Conservation (phyloP, 176 grass and related monocot species). For the Triticum urartu region DNA sequence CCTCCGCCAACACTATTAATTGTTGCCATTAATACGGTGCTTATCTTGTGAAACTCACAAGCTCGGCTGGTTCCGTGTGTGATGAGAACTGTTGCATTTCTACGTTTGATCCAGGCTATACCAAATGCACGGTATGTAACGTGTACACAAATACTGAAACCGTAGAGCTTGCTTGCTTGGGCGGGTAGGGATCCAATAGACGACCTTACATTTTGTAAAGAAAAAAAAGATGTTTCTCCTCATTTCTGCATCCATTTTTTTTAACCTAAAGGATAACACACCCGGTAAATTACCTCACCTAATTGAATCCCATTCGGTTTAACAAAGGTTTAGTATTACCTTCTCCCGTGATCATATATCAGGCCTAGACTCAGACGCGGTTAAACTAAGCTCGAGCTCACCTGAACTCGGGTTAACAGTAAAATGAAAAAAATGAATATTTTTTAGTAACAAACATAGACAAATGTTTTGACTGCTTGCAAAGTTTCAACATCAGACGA, state of each 20-base stretch:
- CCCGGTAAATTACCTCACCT: too few species aligned
- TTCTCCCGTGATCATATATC: too few species aligned
- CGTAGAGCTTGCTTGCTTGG: not conserved
- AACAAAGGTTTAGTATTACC: too few species aligned
- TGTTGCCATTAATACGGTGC: conserved; percentile 20
- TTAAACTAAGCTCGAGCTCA: too few species aligned
- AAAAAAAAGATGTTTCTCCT: not conserved
- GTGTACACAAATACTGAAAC: not conserved
- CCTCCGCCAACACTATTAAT: conserved; percentile 23
- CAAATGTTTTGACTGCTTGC: too few species aligned
- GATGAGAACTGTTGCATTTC: not conserved
- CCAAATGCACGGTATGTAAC: not conserved
- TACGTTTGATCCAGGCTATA: not conserved
- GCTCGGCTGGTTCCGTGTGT: not conserved
- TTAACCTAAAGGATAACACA: too few species aligned
- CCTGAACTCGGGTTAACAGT: too few species aligned
- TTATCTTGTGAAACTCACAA: conserved; percentile 16
- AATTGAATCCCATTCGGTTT: too few species aligned
- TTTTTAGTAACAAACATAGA: too few species aligned
- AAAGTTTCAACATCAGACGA: too few species aligned
- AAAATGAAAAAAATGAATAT: too few species aligned
- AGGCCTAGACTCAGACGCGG: too few species aligned
- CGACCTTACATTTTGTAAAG: not conserved
- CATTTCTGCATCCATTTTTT: not conserved
- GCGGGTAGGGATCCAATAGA: not conserved